These are phyloP conservation scores for Pulveroboletus sp. DNA, from an alignment of 768 basidiomycete species.

Conservation along the genomic window DNA sequence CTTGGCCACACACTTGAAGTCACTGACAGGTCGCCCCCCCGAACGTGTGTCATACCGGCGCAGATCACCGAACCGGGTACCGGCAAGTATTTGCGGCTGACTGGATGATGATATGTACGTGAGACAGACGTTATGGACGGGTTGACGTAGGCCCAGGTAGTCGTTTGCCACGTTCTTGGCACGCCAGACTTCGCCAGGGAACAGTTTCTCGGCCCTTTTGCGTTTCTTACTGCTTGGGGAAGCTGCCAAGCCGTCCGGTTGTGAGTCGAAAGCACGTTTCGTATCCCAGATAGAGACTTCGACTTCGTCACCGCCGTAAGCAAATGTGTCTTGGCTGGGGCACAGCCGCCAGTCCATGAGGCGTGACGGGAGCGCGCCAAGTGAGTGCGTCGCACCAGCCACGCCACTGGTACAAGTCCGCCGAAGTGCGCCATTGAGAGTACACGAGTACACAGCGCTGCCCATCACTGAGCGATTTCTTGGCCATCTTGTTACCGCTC, in stretches of 20 bases:
- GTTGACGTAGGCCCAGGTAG: slow-evolving; percentile 68
- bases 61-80: slow-evolving; percentile 71
- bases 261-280: slow-evolving; percentile 49
- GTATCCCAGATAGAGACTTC: slow-evolving; percentile 80
- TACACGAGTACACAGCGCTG: slow-evolving; percentile 61
- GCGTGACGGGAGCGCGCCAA: slow-evolving; percentile 60
- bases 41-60: slow-evolving; percentile 76
- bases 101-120: slow-evolving; percentile 47
- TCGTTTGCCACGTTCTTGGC: slow-evolving; percentile 88
- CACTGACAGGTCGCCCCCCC: slow-evolving; percentile 61
- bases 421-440: slow-evolving; percentile 72
- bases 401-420: slow-evolving; percentile 36
- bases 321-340: slow-evolving; percentile 52
- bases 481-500: slow-evolving; percentile 14
- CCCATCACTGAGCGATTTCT: slow-evolving; percentile 1
- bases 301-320: slow-evolving; percentile 86
- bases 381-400: slow-evolving; percentile 18
- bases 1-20: slow-evolving; percentile 62
- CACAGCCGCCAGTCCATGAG: slow-evolving; percentile 68
- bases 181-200: slow-evolving; percentile 79
- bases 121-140: slow-evolving; percentile 71
- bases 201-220: slow-evolving; percentile 55
- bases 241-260: slow-evolving; percentile 15
- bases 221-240: slow-evolving; percentile 40
- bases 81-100: slow-evolving; percentile 58